Evolutionary conservation across 176 grass and related monocot genomes (phyloP).

Genomic region (Guadua angustifolia): DNA sequence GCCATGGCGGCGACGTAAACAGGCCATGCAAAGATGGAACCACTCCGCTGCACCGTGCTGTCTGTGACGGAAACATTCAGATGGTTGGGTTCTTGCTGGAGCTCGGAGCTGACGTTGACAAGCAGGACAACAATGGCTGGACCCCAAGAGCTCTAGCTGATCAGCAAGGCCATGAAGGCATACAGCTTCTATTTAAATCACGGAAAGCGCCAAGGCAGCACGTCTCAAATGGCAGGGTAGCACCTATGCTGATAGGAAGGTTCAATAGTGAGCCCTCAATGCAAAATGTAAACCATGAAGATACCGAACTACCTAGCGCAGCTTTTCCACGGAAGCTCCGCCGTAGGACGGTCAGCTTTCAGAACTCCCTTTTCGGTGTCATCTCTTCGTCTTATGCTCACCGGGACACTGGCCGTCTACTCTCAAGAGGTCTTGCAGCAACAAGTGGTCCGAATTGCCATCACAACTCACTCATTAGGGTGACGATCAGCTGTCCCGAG

Average conservation of each 20-base stretch:
- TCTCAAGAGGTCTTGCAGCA: slow-evolving; percentile 31
- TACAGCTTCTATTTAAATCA: slow-evolving; percentile 63
- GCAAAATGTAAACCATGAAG: slow-evolving; percentile 38
- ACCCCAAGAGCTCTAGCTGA: slow-evolving; percentile 72
- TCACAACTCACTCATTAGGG: slow-evolving; percentile 36
- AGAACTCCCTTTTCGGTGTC: slow-evolving; percentile 84
- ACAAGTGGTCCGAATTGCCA: neutral
- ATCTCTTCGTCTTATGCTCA: slow-evolving; percentile 58
- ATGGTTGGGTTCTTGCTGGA: slow-evolving; percentile 71
- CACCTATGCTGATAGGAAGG: slow-evolving; percentile 46
- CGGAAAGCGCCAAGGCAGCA: slow-evolving; percentile 8
- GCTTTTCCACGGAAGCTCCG: slow-evolving; percentile 38
- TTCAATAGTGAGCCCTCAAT: slow-evolving; percentile 73
- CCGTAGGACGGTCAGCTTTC: slow-evolving; percentile 61
- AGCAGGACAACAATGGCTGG: slow-evolving; percentile 59
- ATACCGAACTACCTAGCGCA: slow-evolving; percentile 10
- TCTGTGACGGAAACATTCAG: slow-evolving; percentile 70
- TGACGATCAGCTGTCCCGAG: slow-evolving; percentile 78
- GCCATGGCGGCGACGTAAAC: slow-evolving; percentile 56
- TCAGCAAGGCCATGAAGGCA: slow-evolving; percentile 83
- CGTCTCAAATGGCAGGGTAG: neutral
- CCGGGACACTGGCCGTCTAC: slow-evolving; percentile 15
- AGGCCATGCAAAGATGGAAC: slow-evolving; percentile 58
- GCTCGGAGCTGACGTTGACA: slow-evolving; percentile 61
- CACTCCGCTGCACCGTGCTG: slow-evolving; percentile 73